A percentile compares a stretch with the other conserved stretches of the same genome.
Conservation (phyloP, 352 stramenopile species). For the Globisporangium cystogenes region DNA sequence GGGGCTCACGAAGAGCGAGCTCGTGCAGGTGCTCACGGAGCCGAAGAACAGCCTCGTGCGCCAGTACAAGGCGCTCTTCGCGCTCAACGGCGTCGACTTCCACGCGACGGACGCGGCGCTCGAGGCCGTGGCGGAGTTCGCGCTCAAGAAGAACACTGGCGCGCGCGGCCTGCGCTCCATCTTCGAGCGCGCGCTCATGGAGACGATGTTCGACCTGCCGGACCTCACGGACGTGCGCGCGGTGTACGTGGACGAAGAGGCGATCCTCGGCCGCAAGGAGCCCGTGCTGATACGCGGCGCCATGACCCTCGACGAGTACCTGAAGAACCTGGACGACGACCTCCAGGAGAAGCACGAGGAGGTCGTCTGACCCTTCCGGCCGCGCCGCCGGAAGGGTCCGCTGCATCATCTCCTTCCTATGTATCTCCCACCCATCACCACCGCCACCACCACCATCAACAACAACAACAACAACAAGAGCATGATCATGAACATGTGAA, state of each 20-base stretch:
- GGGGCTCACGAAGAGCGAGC: conserved; percentile 86
- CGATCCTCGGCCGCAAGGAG: conserved; percentile 85
- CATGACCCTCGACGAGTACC: conserved; percentile 63
- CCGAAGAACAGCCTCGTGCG: conserved; percentile 97
- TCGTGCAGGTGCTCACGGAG: conserved; percentile 95
- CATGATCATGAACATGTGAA: too few relatives aligned
- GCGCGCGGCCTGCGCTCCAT: conserved; percentile 95
- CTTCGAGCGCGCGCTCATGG: conserved; percentile 92
- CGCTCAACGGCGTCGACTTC: conserved; percentile 95
- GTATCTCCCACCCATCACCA: background rate
- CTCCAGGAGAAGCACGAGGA: conserved; percentile 33
- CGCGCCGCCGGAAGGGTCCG: too few relatives aligned
- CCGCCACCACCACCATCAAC: too few relatives aligned
- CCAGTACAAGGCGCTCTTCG: conserved; percentile 97
- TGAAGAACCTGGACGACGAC: conserved; percentile 66
- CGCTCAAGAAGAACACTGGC: conserved; percentile 92
- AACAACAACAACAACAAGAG: too few relatives aligned
- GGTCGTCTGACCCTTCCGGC: conserved; percentile 46
- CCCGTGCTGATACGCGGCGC: conserved; percentile 86
- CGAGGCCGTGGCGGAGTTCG: conserved; percentile 91
- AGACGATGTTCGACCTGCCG: conserved; percentile 96
- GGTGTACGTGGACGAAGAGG: conserved; percentile 92
- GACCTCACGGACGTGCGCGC: conserved; percentile 89
- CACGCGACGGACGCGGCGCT: conserved; percentile 93
- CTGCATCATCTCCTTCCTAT: too few relatives aligned